phyloP scores from a whole-genome alignment of 2,329 filamentous ascomycete genomes.

The Periconia macrospinosa region DNA sequence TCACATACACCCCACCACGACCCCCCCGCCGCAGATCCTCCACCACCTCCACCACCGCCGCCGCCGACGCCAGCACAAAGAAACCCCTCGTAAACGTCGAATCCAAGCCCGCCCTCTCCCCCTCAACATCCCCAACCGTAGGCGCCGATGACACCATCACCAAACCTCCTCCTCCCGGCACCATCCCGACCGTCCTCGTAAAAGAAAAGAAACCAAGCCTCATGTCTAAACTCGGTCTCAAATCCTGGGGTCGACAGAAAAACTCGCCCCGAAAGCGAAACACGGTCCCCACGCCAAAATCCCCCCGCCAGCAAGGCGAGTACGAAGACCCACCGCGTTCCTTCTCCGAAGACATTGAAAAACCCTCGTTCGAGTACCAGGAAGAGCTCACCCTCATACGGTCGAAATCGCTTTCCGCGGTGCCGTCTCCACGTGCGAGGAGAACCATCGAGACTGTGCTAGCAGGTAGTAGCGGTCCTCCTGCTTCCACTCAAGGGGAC shows the following conservation, averaged over 20 bases:
- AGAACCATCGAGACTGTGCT: conserved; percentile 29
- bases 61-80: background rate
- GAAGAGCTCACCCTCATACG: conserved; percentile 29
- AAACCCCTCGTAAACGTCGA: background rate
- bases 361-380: conserved; percentile 11
- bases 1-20: conserved; percentile 13
- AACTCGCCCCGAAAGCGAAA: conserved; percentile 20
- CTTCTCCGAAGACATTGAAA: conserved; percentile 21
- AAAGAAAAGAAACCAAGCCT: conserved; percentile 35
- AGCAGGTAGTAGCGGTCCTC: background rate
- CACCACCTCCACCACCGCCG: background rate
- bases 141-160: background rate
- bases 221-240: conserved; percentile 33
- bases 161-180: background rate
- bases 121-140: background rate
- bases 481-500: too few relatives aligned
- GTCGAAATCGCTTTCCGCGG: conserved; percentile 38
- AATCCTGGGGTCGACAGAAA: conserved; percentile 29
- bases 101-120: background rate
- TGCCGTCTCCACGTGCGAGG: conserved; percentile 26
- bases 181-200: background rate
- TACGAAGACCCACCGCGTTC: conserved; percentile 30
- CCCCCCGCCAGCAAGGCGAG: background rate
- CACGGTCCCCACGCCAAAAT: background rate
- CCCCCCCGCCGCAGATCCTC: conserved; percentile 1